Evolutionary conservation across 805 yeast species (phyloP), one percentile per base, ranked within the genome.

Genomic region (Ogataea henricii): DNA sequence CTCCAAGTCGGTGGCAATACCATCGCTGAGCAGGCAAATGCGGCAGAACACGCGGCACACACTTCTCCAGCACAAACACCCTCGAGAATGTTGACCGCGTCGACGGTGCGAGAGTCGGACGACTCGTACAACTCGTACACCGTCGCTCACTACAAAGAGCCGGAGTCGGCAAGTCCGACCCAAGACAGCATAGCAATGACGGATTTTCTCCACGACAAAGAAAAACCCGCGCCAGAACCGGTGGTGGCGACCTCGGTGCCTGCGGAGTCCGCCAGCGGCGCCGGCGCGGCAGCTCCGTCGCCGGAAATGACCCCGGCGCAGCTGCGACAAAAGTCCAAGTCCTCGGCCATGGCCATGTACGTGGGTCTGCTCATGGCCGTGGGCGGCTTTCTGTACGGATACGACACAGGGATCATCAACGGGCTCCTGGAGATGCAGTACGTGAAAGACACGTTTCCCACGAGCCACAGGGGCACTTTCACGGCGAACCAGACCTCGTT

Each of bases 351-450:
- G 76, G 89, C 95, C 3, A 65, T 87, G 27, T 69, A 78, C 7
- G 91, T 89, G 3, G 96, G 96, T 49, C 62, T 80, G 18, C 83
- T 89, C 50, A 92, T 94, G 9, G 95, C 96, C 12, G 78, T 87
- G n/a, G 96, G 96, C 22, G 97, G 96, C 0, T 87, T 89, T 62
- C 70, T 89, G 35, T 89, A 85, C 63, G 96, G 96, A 1, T 90
- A 87, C 62, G 96, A 89, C 65, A 89, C 97, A 0, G 96, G 96
- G 1, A 69, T 88, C 40, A 85, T 89, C 43, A 89, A 89, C 62
- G 89, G 88, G 52, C 70, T 89, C 5, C 62, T 85, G 45, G 94
- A 88, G 53, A 88, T 90, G 95, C 57, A 68, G 10, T 87, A 78
- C 61, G 89, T 89, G 35, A 72, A 73, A 34, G 51, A 66, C 1